These are phyloP conservation scores for Castanospermum australe DNA, from an alignment of 306 rosid genomes.

Conservation along the genomic window DNA sequence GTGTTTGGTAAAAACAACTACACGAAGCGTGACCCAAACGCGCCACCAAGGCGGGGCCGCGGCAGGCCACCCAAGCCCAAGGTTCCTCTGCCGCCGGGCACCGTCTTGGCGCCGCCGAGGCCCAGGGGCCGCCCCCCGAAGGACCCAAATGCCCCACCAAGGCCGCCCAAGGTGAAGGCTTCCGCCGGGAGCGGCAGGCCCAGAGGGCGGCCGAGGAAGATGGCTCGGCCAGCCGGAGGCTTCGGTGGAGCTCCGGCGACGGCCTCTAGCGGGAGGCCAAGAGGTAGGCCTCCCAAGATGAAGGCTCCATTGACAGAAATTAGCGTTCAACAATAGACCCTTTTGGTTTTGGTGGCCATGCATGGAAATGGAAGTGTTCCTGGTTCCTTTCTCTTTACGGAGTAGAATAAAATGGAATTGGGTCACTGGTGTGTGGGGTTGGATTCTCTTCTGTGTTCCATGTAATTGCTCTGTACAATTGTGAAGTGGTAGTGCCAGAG, in stretches of 20 bases:
- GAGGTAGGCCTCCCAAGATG: conserved; percentile 80
- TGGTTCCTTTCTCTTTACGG: conserved; percentile 16
- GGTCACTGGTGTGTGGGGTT: neutral
- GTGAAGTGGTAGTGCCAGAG: conserved; percentile 5
- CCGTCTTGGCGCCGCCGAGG: conserved; percentile 13
- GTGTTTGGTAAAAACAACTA: conserved; percentile 79
- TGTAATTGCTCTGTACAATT: conserved; percentile 28
- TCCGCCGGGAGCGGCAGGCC: conserved; percentile 45
- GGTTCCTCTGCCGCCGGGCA: conserved; percentile 1
- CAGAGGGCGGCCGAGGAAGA: conserved; percentile 79
- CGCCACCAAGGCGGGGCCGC: conserved; percentile 76
- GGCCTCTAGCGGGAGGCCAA: conserved; percentile 37
- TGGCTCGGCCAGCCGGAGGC: conserved; percentile 39
- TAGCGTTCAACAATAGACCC: conserved; percentile 39
- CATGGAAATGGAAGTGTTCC: conserved; percentile 32
- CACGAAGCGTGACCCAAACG: conserved; percentile 52
- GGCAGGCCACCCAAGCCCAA: conserved; percentile 75
- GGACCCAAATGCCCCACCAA: conserved; percentile 55
- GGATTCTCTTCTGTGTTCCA: neutral
- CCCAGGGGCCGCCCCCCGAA: conserved; percentile 67
- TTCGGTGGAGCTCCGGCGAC: neutral
- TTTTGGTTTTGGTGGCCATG: conserved; percentile 10
- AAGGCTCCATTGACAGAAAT: conserved; percentile 48
- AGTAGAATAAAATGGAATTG: neutral
- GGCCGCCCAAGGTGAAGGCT: conserved; percentile 37